phyloP scores from a whole-genome alignment of 805 yeast species.

The Pichia californica region DNA sequence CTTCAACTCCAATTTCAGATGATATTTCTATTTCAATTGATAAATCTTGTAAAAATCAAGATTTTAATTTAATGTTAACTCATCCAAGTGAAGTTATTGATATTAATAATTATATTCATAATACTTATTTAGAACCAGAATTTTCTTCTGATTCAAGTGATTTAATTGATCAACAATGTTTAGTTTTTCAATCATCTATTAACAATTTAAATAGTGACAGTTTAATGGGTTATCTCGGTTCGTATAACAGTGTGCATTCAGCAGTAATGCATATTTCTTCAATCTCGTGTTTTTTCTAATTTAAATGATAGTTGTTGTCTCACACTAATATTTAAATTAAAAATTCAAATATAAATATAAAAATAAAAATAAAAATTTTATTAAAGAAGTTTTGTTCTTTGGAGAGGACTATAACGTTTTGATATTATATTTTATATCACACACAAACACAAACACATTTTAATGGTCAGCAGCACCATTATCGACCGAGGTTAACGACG shows the following conservation, averaged over 20 bases:
- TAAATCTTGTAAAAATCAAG: background rate
- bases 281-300: conserved; percentile 1
- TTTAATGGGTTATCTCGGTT: conserved; percentile 26
- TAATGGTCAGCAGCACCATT: conserved; percentile 37
- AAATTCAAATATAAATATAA: too few species aligned
- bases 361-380: too few species aligned
- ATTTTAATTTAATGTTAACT: background rate
- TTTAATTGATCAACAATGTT: conserved; percentile 12
- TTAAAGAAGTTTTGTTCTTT: too few species aligned
- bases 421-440: background rate
- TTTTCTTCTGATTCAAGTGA: conserved; percentile 24
- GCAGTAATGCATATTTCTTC: conserved; percentile 29
- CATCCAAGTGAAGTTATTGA: conserved; percentile 2
- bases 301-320: background rate
- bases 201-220: background rate
- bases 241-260: conserved; percentile 36
- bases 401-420: background rate
- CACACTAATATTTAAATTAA: too few species aligned
- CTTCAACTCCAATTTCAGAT: conserved; percentile 3
- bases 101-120: too few species aligned
- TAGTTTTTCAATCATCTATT: conserved; percentile 10
- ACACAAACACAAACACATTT: too few species aligned
- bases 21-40: background rate
- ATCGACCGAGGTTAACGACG: conserved; percentile 23
- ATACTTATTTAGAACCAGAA: conserved; percentile 11